Percentiles rank a stretch among this genome's conserved stretches.
phyloP scores from a whole-genome alignment of 805 yeast species.

The Limtongia smithiae region DNA sequence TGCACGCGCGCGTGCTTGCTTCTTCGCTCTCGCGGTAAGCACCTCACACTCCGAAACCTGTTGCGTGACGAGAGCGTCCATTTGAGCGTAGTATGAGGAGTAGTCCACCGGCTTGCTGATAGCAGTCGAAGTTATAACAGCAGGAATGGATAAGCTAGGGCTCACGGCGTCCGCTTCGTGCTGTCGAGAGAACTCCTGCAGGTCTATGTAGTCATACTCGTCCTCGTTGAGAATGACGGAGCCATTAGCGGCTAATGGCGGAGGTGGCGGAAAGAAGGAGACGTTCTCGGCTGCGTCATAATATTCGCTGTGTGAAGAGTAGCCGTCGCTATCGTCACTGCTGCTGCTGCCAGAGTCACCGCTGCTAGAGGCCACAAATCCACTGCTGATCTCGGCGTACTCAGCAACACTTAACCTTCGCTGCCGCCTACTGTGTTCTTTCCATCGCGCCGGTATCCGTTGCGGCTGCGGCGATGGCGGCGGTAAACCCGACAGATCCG shows the following conservation, averaged over 20 bases:
- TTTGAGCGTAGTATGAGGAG: neutral
- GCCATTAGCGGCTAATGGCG: neutral
- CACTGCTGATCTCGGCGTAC: too few species aligned
- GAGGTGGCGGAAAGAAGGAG: neutral
- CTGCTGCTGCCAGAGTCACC: neutral
- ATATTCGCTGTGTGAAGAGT: neutral
- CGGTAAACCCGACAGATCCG: neutral
- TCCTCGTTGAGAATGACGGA: neutral
- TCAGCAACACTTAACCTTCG: too few species aligned
- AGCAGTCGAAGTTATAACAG: slow-evolving; percentile 9
- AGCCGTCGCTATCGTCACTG: neutral
- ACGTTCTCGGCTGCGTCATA: neutral
- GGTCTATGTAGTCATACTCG: slow-evolving; percentile 23
- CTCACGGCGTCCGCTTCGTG: slow-evolving; percentile 5
- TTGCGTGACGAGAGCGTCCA: neutral
- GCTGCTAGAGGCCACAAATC: too few species aligned
- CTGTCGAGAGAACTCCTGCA: slow-evolving; percentile 15
- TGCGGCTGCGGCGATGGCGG: neutral
- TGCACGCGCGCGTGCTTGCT: too few species aligned
- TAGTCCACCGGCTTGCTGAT: neutral
- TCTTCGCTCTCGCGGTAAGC: neutral
- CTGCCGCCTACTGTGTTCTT: too few species aligned
- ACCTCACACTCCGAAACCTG: neutral
- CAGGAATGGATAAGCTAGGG: slow-evolving; percentile 7
- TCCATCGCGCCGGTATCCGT: too few species aligned